A percentile compares a stretch with the other conserved stretches of the same genome.
Conservation (phyloP, 345 rosid species). For the Lumnitzera littorea region DNA sequence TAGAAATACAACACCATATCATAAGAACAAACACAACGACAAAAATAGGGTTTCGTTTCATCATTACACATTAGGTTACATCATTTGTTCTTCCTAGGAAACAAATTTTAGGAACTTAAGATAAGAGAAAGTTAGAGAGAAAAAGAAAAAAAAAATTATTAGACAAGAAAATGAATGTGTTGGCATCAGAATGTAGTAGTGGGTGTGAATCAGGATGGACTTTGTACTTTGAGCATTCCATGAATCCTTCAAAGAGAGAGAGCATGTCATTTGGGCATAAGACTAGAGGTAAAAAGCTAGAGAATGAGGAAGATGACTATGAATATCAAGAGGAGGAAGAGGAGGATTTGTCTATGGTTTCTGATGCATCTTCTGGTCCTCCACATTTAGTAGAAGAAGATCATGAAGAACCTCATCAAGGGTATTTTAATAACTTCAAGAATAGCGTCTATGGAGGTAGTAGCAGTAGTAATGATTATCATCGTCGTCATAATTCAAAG, state of each 20-base stretch:
- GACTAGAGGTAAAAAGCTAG: not conserved
- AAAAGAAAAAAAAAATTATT: not conserved
- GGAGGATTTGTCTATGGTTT: conserved; percentile 87
- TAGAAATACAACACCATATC: too few species aligned
- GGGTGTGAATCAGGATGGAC: conserved; percentile 99
- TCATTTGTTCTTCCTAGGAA: not conserved
- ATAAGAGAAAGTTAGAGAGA: conserved; percentile 2
- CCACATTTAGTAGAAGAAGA: conserved; percentile 57
- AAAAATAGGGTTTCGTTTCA: too few species aligned
- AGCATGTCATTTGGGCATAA: conserved; percentile 14
- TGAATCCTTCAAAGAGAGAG: conserved; percentile 20
- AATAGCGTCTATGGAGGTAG: conserved; percentile 1
- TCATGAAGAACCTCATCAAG: conserved; percentile 6
- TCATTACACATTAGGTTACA: too few species aligned
- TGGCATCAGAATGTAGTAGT: conserved; percentile 57
- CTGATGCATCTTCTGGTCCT: conserved; percentile 99
- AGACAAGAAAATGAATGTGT: conserved; percentile 27
- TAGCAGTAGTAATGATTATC: too few species aligned
- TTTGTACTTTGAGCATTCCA: conserved; percentile 74
- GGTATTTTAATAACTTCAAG: conserved; percentile 12
- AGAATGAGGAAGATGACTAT: conserved; percentile 23
- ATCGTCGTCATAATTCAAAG: too few species aligned
- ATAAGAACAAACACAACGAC: too few species aligned
- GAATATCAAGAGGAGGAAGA: conserved; percentile 35
- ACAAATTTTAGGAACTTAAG: not conserved